These are phyloP conservation scores for Microthyrium microscopicum DNA, from an alignment of 2,329 filamentous ascomycete genomes.

Conservation along the genomic window DNA sequence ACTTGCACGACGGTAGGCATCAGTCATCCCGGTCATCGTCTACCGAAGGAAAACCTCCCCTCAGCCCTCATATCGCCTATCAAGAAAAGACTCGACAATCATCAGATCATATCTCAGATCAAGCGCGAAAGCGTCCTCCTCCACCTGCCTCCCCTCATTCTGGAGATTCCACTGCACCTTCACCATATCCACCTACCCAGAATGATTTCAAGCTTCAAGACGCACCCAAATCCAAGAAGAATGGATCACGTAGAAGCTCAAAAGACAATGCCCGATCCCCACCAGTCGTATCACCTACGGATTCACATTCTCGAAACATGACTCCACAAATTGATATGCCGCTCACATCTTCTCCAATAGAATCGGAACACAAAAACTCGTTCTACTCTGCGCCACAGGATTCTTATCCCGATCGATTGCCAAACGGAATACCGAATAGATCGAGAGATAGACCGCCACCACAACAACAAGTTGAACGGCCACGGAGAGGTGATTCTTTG, in stretches of 20 bases:
- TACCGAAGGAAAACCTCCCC: constrained; percentile 25
- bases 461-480: constrained; percentile 27
- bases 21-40: constrained; percentile 28
- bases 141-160: not conserved
- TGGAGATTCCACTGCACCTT: not conserved
- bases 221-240: constrained; percentile 49
- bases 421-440: constrained; percentile 6
- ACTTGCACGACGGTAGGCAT: constrained; percentile 21
- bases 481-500: constrained; percentile 45
- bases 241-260: constrained; percentile 12
- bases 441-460: no score
- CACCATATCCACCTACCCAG: constrained; percentile 12
- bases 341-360: constrained; percentile 15
- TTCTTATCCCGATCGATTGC: not conserved
- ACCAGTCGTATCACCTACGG: not conserved
- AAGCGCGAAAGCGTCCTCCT: constrained; percentile 26
- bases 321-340: constrained; percentile 18
- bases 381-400: constrained; percentile 14
- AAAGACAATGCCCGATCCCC: constrained; percentile 1
- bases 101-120: constrained; percentile 43
- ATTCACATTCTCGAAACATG: constrained; percentile 12
- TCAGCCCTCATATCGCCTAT: constrained; percentile 80
- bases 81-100: constrained; percentile 62
- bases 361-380: not conserved
- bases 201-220: constrained; percentile 59